phyloP scores from a whole-genome alignment of 495 filamentous ascomycete species.

The Geoglossum glabrum region DNA sequence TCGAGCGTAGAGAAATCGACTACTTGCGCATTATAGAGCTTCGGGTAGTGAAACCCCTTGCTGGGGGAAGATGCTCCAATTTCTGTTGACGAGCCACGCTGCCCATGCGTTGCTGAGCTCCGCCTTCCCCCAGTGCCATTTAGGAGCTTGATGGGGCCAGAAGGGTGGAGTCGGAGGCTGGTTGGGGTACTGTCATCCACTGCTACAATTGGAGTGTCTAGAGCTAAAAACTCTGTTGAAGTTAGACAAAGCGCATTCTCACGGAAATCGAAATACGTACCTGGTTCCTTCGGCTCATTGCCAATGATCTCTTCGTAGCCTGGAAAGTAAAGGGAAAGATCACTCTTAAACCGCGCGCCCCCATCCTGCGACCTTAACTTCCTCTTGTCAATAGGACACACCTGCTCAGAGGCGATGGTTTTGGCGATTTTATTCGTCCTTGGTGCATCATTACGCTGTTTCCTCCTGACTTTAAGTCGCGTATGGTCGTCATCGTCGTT shows the following conservation, averaged over 20 bases:
- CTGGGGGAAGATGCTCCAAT: conserved; percentile 24
- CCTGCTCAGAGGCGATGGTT: background rate
- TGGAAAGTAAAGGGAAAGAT: conserved; percentile 69
- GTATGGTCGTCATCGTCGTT: background rate
- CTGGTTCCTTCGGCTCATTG: conserved; percentile 52
- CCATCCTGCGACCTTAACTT: conserved; percentile 24
- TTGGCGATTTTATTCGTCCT: background rate
- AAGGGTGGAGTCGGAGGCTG: background rate
- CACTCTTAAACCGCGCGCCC: conserved; percentile 53
- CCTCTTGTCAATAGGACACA: conserved; percentile 17
- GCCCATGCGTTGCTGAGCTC: background rate
- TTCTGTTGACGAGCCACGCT: conserved; percentile 19
- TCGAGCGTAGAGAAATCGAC: conserved; percentile 36
- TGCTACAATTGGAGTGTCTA: conserved; percentile 40
- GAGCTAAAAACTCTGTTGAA: conserved; percentile 31
- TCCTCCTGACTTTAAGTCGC: background rate
- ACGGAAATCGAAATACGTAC: conserved; percentile 26
- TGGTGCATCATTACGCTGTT: background rate
- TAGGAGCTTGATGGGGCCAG: background rate
- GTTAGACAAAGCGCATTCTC: conserved; percentile 4
- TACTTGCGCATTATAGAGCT: conserved; percentile 30
- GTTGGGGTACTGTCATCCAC: conserved; percentile 19
- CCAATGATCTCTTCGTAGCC: conserved; percentile 84
- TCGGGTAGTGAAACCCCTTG: conserved; percentile 1
- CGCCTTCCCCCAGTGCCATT: background rate